phyloP scores from a whole-genome alignment of 163 green algal genomes.

The Chlorella variabilis region DNA sequence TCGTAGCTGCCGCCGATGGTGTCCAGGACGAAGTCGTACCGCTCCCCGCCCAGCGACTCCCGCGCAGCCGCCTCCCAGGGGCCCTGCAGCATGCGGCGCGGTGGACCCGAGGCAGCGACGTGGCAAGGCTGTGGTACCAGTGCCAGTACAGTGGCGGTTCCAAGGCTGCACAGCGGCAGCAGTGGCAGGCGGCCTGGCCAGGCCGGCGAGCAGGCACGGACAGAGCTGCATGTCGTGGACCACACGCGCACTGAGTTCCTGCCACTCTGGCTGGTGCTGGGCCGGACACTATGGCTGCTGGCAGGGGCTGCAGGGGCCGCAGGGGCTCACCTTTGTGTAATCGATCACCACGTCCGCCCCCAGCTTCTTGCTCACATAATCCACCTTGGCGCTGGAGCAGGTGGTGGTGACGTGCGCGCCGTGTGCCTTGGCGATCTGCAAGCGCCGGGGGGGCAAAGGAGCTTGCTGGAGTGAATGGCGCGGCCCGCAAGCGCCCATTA shows the following conservation, averaged over 20 bases:
- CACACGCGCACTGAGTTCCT: too few relatives aligned
- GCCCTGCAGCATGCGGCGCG: background rate
- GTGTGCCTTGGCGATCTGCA: slow-evolving; percentile 59
- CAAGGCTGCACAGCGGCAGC: too few relatives aligned
- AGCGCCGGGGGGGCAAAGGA: background rate
- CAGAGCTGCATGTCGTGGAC: too few relatives aligned
- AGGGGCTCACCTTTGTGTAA: slow-evolving; percentile 42
- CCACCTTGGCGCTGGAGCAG: slow-evolving; percentile 56
- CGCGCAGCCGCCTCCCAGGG: background rate
- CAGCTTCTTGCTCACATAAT: slow-evolving; percentile 52
- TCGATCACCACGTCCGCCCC: slow-evolving; percentile 55
- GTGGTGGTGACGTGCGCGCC: slow-evolving; percentile 64
- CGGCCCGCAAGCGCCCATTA: too few relatives aligned
- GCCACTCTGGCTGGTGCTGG: too few relatives aligned
- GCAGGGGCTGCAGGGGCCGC: background rate
- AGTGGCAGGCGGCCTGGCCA: too few relatives aligned
- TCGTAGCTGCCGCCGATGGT: slow-evolving; percentile 25
- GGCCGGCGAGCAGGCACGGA: too few relatives aligned
- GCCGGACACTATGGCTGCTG: too few relatives aligned
- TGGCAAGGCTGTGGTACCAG: background rate
- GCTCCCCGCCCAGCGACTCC: background rate
- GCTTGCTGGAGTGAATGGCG: too few relatives aligned
- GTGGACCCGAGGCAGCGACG: background rate
- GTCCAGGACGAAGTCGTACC: slow-evolving; percentile 7
- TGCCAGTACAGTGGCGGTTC: too few relatives aligned